Base-by-base conservation (phyloP, 108 stramenopile species). In the Cyclotella baltica region DNA sequence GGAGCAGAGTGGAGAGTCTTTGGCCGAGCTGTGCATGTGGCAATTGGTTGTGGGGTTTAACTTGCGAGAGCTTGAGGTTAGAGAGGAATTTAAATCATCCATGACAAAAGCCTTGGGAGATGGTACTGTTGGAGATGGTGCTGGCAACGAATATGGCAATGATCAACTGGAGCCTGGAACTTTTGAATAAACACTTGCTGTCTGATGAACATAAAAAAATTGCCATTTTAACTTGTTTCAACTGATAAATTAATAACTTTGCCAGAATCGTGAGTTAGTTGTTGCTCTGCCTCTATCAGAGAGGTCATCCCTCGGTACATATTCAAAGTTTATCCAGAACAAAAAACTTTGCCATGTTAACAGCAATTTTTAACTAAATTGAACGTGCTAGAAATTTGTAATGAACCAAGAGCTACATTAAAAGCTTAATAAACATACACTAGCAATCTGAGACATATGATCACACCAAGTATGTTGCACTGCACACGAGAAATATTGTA, bases 11-110 rank as follows among this genome's bases (percentile, higher is more conserved):
- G 91, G 94, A 4, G 91, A 91, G 68, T 91, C 94, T 46, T 91
- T 98, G 91, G 96, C 96, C 9, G 97, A 97, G 77, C 78, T 98
- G n/a, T 97, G 97, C 76, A 97, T 98, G 98, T 98, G 98, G 98
- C 98, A 98, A 81, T 88, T 98, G 34, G 97, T 91, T 13, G 91
- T 97, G 34, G 98, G 98, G 18, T 98, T 94, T 86, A 96, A 95
- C 81, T 84, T 98, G 25, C 70, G 98, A 61, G 94, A 97, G 62
- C 68, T 98, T 63, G 98, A 98, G 85, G 97, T 96, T 1, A 70
- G 92, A 62, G 93, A 96, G 73, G 89, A 92, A 47, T 73, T 86
- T 34, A 53, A 75, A 43, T 66, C 73, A 8, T 77, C 79, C 62
- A 86, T 95, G 90, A 90, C 87, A 46, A 82, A 83, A 28, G 67